Conservation (phyloP, 2,329 filamentous ascomycete species). For the Torrubiella hemipterigena region DNA sequence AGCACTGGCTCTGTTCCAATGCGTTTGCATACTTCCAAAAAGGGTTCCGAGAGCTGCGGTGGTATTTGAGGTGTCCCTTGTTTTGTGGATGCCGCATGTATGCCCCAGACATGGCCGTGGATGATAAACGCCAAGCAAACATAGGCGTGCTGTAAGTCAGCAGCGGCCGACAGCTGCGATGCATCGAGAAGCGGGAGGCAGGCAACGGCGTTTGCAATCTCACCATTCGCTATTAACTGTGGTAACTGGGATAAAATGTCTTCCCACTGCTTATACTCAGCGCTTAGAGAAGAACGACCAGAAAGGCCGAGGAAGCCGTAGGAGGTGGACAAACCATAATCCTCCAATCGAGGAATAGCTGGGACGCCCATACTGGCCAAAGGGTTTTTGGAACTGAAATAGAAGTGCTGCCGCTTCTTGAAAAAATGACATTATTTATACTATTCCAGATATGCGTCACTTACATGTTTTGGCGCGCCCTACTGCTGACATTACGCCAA, state of each 20-base stretch:
- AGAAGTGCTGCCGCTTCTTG: too few species aligned
- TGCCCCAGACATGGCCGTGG: conserved; percentile 9
- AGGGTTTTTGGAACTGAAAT: too few species aligned
- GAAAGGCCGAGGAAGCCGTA: too few species aligned
- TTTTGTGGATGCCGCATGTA: background rate
- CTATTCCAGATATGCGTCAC: too few species aligned
- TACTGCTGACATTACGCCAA: too few species aligned
- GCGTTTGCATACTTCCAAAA: conserved; percentile 9
- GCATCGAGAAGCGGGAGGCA: conserved; percentile 6
- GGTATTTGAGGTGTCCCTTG: conserved; percentile 4
- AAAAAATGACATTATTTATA: too few species aligned
- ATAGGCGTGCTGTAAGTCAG: conserved; percentile 8
- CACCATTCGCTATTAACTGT: background rate
- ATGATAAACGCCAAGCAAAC: conserved; percentile 10
- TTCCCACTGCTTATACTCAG: conserved; percentile 2
- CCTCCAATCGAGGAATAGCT: too few species aligned
- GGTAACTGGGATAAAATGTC: background rate
- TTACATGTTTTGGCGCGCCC: too few species aligned
- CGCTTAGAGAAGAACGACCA: too few species aligned
- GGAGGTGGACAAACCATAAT: too few species aligned
- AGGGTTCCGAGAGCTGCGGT: conserved; percentile 10
- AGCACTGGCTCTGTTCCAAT: conserved; percentile 8
- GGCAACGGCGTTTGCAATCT: background rate
- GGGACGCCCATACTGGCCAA: too few species aligned
- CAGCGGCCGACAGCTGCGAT: conserved; percentile 4